Base-by-base conservation (phyloP, 2,329 filamentous ascomycete species). In the Fusarium camptoceras region DNA sequence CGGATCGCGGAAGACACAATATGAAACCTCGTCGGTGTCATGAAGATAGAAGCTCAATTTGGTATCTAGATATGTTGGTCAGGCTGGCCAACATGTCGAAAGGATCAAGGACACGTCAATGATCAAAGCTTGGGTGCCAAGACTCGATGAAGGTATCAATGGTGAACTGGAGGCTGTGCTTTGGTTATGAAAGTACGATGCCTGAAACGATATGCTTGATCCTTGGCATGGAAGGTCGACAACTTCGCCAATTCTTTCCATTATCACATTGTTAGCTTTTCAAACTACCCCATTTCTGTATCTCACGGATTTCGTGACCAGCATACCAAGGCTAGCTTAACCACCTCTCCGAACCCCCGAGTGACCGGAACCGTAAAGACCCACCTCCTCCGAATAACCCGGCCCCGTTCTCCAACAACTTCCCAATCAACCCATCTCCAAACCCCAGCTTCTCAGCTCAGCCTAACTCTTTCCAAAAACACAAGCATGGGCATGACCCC, bases 311-410 rank as follows among this genome's bases (percentile, higher is more conserved):
- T 9, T 31, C 16, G 20, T 51, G 18, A 39, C n/a, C 18, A 41
- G 20, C 20, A 15, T 20, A 27, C n/a, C n/a, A 41, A 22, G 12
- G n/a, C 28, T 14, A 18, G 39, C 8, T 7, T 10, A 25, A 34
- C 25, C 51, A 28, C 30, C 28, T 53, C 48, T 22, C 30, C 55
- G 39, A 59, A 51, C n/a, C 39, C 39, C 59, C 55, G 55, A 41
- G 11, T 28, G 25, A 28, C 55, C 55, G 55, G 44, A 30, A 42
- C 57, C 50, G 57, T 37, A 12, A 48, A 15, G n/a, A 22, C 41
- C 64, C 57, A 60, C 62, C 24, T 20, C 42, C 37, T 37, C 57
- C 61, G 49, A 42, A 51, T 20, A 51, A 34, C 31, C 51, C 41
- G 56, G 46, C 7, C 28, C 28, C 39, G 41, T 61, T 20, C 46